Conservation (phyloP, 169 alveolate genomes). For the Plasmodium gallinaceum region DNA sequence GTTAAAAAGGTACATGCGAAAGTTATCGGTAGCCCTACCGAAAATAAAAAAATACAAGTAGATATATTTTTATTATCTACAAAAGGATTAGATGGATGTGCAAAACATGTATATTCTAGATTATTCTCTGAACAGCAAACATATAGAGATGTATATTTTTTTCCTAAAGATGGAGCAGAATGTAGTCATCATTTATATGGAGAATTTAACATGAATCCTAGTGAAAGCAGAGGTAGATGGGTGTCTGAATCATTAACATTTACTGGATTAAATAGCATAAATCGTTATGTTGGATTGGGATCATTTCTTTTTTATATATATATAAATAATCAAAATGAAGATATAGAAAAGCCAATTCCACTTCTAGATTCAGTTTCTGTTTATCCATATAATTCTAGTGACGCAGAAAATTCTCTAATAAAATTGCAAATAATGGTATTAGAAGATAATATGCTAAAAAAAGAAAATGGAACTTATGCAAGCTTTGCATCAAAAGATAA, state of each 20-base stretch:
- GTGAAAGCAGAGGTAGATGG: slow-evolving; percentile 71
- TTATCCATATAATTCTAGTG: slow-evolving; percentile 39
- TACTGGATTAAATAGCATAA: slow-evolving; percentile 46
- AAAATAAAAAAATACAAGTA: slow-evolving; percentile 79
- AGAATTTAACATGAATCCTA: slow-evolving; percentile 36
- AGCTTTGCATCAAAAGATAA: slow-evolving; percentile 57
- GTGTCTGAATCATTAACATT: slow-evolving; percentile 32
- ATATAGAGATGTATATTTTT: slow-evolving; percentile 77
- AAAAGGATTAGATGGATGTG: slow-evolving; percentile 80
- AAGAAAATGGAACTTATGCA: slow-evolving; percentile 42
- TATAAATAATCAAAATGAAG: slow-evolving; percentile 58
- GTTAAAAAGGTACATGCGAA: slow-evolving; percentile 63
- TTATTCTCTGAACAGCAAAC: slow-evolving; percentile 81
- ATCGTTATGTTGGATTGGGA: slow-evolving; percentile 53
- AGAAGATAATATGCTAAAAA: slow-evolving; percentile 20
- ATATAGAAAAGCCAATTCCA: slow-evolving; percentile 56
- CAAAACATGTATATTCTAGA: slow-evolving; percentile 78
- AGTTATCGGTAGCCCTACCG: slow-evolving; percentile 80
- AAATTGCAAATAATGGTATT: slow-evolving; percentile 38
- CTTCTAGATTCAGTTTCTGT: slow-evolving; percentile 24
- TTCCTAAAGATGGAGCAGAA: slow-evolving; percentile 2
- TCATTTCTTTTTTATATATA: slow-evolving; percentile 34
- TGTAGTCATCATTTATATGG: slow-evolving; percentile 78
- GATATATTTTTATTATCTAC: slow-evolving; percentile 65
- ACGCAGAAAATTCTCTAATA: slow-evolving; percentile 41